phyloP scores from a whole-genome alignment of 1,284 basidiomycete genomes.

The Xerocomus nothofagi region DNA sequence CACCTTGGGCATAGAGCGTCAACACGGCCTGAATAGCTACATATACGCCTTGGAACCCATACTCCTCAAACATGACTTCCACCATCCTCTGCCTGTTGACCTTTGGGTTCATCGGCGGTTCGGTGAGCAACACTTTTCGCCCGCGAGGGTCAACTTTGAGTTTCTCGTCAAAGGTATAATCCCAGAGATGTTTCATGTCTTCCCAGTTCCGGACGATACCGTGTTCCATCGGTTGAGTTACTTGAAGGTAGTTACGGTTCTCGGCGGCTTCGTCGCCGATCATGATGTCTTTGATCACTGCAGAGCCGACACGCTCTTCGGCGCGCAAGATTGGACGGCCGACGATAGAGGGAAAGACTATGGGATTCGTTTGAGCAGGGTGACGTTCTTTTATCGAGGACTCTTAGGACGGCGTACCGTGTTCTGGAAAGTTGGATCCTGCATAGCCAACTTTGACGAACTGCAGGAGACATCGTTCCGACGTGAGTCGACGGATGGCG shows the following conservation, averaged over 20 bases:
- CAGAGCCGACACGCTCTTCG: constrained; percentile 87
- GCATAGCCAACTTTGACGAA: constrained; percentile 99
- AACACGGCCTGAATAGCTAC: constrained; percentile 98
- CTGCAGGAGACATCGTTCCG: constrained; percentile 41
- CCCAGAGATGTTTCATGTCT: constrained; percentile 98
- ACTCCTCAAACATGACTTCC: constrained; percentile 99
- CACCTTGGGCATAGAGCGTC: constrained; percentile 97
- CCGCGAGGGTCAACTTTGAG: constrained; percentile 86
- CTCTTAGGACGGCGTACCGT: constrained; percentile 57
- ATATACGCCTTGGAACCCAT: constrained; percentile 95
- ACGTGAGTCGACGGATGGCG: constrained; percentile 9
- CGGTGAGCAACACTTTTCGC: constrained; percentile 91
- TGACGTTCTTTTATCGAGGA: not conserved
- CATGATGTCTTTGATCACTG: constrained; percentile 96
- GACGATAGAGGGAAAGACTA: constrained; percentile 95
- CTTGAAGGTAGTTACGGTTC: constrained; percentile 93
- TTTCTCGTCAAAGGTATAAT: constrained; percentile 98
- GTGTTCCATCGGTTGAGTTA: constrained; percentile 99
- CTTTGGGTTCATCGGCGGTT: constrained; percentile 99
- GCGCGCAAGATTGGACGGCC: constrained; percentile 96
- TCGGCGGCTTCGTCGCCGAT: constrained; percentile 94
- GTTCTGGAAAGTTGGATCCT: constrained; percentile 97
- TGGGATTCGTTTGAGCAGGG: not conserved
- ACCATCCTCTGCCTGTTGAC: constrained; percentile 92
- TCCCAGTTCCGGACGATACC: constrained; percentile 99